Base-by-base conservation (phyloP, 164 flowering plant genomes). In the Piper longum region DNA sequence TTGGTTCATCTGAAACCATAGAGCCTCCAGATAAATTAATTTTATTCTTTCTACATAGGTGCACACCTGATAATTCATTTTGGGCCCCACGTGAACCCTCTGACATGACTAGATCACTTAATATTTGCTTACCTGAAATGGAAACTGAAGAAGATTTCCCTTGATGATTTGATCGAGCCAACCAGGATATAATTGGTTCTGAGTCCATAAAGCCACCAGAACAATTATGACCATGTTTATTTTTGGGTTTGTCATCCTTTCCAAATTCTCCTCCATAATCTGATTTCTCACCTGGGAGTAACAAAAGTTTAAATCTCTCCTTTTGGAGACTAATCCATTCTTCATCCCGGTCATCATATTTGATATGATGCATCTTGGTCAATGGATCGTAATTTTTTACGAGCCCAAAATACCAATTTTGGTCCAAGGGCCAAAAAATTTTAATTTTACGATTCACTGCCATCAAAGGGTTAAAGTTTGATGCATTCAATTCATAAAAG, bases 321-420 rank as follows among this genome's bases (percentile, higher is more conserved):
- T 75, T 73, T 64, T 76, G 77, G 56, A 95, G 88, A 71, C 82
- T 62, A 57, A 95, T 81, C 97, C 96, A 91, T 74, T 95, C 97
- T 67, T 91, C 96, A 69, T 95, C 99, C 41, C 96, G 80, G 60
- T 91, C 97, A 78, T 95, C 99, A 77, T 95, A 91, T 58, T 91
- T 91, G 11, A 95, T 78, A 76, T 87, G 93, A 74, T 95, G 99
- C 69, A 82, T 84, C 69, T 86, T 83, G 42, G 65, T 74, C 40
- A 74, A 76, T 18, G 83, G 71, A 57, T 91, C 86, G 73, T 87
- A 95, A 71, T 74, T 78, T 64, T 71, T 77, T 7, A 95, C 82
- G 67, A 84, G 80, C 56, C 99, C 99, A 79, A 77, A 72, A 67
- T 95, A 91, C 99, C 99, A 95, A 68, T 78, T 82, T 78, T 89